Percentiles rank a stretch among this genome's conserved stretches.
These are phyloP conservation scores for Metschnikowia bowlesiae DNA, from an alignment of 805 yeast genomes.

Conservation along the genomic window DNA sequence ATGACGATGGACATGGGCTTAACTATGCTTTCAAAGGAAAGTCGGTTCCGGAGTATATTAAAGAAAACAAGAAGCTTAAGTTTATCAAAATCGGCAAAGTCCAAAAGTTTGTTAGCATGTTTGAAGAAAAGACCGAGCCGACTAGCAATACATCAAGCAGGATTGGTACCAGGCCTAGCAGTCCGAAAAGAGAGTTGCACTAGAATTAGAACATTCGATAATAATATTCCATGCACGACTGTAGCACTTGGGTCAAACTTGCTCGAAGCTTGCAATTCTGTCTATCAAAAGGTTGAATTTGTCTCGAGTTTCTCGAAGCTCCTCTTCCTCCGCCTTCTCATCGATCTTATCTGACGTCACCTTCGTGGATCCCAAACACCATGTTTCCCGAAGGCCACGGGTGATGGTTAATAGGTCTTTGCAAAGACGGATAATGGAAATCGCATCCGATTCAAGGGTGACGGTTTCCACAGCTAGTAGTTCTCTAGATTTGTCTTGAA, in stretches of 20 bases:
- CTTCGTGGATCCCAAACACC: slow-evolving; percentile 54
- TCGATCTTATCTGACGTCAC: slow-evolving; percentile 18
- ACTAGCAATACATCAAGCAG: slow-evolving; percentile 12
- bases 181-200: slow-evolving; percentile 8
- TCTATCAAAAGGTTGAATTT: slow-evolving; percentile 24
- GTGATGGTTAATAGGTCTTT: slow-evolving; percentile 51
- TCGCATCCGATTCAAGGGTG: slow-evolving; percentile 51
- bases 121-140: slow-evolving; percentile 31
- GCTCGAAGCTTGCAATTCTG: slow-evolving; percentile 12
- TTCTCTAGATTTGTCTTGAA: slow-evolving; percentile 39
- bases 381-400: slow-evolving; percentile 47
- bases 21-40: slow-evolving; percentile 29
- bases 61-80: slow-evolving; percentile 39
- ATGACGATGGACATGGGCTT: slow-evolving; percentile 26
- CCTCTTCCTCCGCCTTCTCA: slow-evolving; percentile 16
- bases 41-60: slow-evolving; percentile 31
- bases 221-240: not conserved
- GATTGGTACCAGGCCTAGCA: slow-evolving; percentile 14
- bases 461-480: slow-evolving; percentile 49
- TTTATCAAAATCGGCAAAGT: slow-evolving; percentile 45
- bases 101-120: slow-evolving; percentile 40
- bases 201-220: not conserved
- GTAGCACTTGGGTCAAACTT: not conserved
- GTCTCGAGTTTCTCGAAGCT: slow-evolving; percentile 23
- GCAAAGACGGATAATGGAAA: slow-evolving; percentile 46